These are phyloP conservation scores for Claviceps sp. DNA, from an alignment of 2,329 filamentous ascomycete species.

Conservation along the genomic window DNA sequence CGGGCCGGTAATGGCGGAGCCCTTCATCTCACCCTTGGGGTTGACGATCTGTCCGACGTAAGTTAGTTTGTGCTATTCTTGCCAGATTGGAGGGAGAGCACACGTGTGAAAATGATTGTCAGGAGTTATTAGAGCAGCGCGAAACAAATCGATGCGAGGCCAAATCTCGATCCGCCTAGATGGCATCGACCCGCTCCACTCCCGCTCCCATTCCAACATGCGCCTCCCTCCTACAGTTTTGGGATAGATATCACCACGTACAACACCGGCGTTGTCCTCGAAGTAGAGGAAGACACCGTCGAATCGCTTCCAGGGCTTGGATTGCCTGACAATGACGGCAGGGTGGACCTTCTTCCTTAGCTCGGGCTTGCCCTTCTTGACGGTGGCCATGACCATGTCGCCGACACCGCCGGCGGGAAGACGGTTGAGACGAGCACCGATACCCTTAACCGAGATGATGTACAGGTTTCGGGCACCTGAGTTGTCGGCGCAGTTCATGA, in stretches of 20 bases:
- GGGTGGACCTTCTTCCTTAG: constrained; percentile 99
- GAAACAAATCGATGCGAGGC: background rate
- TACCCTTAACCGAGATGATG: constrained; percentile 99
- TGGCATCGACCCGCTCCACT: background rate
- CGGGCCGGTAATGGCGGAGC: constrained; percentile 95
- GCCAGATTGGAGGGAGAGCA: background rate
- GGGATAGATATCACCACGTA: constrained; percentile 38
- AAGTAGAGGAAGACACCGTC: constrained; percentile 99
- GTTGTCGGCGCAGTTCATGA: constrained; percentile 99
- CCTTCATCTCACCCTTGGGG: constrained; percentile 99
- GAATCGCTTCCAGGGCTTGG: constrained; percentile 97
- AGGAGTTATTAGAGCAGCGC: background rate
- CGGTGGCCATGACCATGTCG: constrained; percentile 99
- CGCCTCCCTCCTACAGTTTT: background rate
- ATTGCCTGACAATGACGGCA: constrained; percentile 95
- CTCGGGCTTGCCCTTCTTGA: constrained; percentile 99
- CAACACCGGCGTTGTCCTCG: constrained; percentile 99
- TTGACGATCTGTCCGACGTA: constrained; percentile 80
- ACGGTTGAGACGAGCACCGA: constrained; percentile 93
- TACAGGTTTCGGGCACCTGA: constrained; percentile 96
- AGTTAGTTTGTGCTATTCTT: background rate
- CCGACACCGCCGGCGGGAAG: constrained; percentile 94
- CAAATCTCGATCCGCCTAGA: background rate
- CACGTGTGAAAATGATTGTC: no score
- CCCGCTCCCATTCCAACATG: background rate